Conservation (phyloP, 1,139 yeast genomes). For the Barnettozyma hawaiiensis region DNA sequence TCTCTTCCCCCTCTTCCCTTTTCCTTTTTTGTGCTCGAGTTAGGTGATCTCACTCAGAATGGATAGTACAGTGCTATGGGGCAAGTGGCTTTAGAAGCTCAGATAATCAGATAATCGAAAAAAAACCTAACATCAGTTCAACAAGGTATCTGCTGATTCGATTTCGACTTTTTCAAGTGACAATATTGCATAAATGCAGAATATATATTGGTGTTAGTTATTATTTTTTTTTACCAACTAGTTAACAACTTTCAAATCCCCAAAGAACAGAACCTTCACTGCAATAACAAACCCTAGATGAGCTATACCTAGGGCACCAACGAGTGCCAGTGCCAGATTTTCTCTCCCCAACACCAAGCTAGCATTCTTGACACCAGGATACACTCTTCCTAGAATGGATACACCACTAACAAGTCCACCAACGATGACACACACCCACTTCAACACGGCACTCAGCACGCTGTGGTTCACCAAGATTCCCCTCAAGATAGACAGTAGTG, state of each 20-base stretch:
- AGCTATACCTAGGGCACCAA: constrained; percentile 17
- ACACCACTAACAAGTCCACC: constrained; percentile 25
- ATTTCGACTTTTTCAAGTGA: too few relatives aligned
- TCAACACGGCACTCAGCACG: constrained; percentile 17
- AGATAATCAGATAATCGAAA: too few relatives aligned
- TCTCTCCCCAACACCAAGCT: constrained; percentile 15
- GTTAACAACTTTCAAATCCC: constrained; percentile 24
- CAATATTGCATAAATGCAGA: too few relatives aligned
- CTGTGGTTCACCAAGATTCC: constrained; percentile 22
- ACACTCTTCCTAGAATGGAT: constrained; percentile 19
- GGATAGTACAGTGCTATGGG: too few relatives aligned
- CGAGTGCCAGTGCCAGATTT: constrained; percentile 13
- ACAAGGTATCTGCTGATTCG: too few relatives aligned
- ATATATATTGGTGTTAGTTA: too few relatives aligned
- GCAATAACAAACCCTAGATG: constrained; percentile 26
- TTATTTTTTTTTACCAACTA: not conserved
- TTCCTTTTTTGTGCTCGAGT: too few relatives aligned
- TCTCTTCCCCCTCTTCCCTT: too few relatives aligned
- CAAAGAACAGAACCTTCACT: constrained; percentile 26
- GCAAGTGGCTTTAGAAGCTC: too few relatives aligned
- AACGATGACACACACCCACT: constrained; percentile 23
- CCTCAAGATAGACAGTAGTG: constrained; percentile 43
- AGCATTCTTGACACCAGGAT: constrained; percentile 20
- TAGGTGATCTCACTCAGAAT: too few relatives aligned
- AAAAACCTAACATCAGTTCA: too few relatives aligned